Evolutionary conservation across 495 filamentous ascomycete genomes (phyloP), one percentile per base, ranked within the genome.

Genomic region (Penicillium pancosmium): DNA sequence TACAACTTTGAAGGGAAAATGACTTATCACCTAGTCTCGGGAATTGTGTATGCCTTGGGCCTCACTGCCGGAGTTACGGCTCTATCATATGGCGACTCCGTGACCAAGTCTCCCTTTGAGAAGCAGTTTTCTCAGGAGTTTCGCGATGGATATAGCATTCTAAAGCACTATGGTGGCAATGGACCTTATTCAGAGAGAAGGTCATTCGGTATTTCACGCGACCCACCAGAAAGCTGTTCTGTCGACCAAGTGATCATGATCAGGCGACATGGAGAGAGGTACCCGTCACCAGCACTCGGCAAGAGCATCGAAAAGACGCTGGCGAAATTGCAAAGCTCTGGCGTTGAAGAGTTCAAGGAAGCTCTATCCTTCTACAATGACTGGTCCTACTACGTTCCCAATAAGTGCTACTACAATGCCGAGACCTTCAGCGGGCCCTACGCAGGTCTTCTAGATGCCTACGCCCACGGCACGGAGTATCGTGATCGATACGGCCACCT

Each of bases 311-410:
- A 64, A 49, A 40, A 49, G 1, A 48, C 46, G 3, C 56, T 70
- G 10, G 47, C 55, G 2, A 70, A 70, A 52, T 41, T 70, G 3
- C 46, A 65, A 50, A 54, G 36, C 36, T 55, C 56, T 18, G 47
- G 57, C 10, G 35, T 61, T 16, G 49, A 35, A 5, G 66, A 67
- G 5, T 63, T 73, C 18, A 66, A 68, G 19, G 82, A 77, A 10
- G 68, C 78, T 54, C 72, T 84, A 3, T 64, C 69, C 10, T 84
- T 84, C 59, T 58, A 78, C 47, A 78, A 82, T 52, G 53, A 71
- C 34, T 84, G 82, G 82, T 63, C 75, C 27, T 84, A 79, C 56
- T 82, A 80, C 51, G 73, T 80, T 52, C 52, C 72, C n/a, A 66
- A 73, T 70, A 56, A 55, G 41, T 60, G 60, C 38, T 50, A 56